Evolutionary conservation across 1,139 yeast species (phyloP).

Genomic region (Yamadazyma siamensis): DNA sequence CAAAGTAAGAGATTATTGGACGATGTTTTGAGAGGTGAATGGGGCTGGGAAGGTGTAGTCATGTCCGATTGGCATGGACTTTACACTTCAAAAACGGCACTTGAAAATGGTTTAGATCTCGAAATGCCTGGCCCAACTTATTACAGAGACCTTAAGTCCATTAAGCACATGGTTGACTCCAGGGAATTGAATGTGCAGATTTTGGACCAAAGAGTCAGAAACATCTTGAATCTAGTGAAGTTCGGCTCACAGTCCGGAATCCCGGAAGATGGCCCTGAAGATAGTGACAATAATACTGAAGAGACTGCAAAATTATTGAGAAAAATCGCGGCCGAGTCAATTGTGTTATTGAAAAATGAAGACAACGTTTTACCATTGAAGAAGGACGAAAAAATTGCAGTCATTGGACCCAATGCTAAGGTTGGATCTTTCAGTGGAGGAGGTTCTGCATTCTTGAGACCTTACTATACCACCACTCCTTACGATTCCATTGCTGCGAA

Average conservation of each 20-base stretch:
- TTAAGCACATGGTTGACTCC: conserved; percentile 28
- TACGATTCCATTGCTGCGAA: conserved; percentile 25
- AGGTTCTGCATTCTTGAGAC: conserved; percentile 31
- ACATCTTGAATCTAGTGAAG: conserved; percentile 46
- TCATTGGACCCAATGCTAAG: conserved; percentile 36
- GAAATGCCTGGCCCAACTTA: conserved; percentile 65
- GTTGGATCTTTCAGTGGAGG: conserved; percentile 29
- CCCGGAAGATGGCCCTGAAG: conserved; percentile 32
- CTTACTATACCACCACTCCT: conserved; percentile 29
- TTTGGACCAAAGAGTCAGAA: conserved; percentile 44
- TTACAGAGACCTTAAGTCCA: conserved; percentile 36
- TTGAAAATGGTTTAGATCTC: conserved; percentile 53
- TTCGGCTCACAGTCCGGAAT: conserved; percentile 32
- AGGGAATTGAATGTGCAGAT: conserved; percentile 29
- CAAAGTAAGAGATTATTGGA: conserved; percentile 39
- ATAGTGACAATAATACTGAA: conserved; percentile 30
- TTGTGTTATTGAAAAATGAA: conserved; percentile 54
- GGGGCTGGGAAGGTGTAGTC: conserved; percentile 47
- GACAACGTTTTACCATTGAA: conserved; percentile 38
- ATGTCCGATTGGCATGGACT: conserved; percentile 68
- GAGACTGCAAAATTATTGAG: conserved; percentile 44
- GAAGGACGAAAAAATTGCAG: conserved; percentile 22
- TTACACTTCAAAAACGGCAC: conserved; percentile 43
- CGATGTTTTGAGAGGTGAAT: conserved; percentile 34
- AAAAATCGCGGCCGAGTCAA: conserved; percentile 46